phyloP scores from a whole-genome alignment of 768 basidiomycete species.

The Neoboletus brunneissimus region DNA sequence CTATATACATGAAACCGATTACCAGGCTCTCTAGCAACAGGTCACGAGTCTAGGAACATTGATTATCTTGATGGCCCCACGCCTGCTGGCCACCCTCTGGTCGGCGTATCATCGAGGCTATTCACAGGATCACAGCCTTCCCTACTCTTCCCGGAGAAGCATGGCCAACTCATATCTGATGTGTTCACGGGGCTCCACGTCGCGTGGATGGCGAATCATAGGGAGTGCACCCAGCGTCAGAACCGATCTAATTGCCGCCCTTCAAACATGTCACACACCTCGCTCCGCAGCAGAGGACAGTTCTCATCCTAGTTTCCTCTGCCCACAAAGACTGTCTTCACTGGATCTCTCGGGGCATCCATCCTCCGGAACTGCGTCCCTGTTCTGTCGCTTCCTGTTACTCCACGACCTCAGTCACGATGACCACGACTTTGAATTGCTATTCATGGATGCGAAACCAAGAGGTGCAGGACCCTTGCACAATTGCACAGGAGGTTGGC shows the following conservation, averaged over 20 bases:
- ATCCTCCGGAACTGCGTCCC: background rate
- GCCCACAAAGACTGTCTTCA: background rate
- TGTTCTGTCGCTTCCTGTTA: background rate
- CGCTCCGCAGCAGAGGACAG: conserved; percentile 2
- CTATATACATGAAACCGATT: background rate
- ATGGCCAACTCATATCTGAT: background rate
- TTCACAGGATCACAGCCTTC: background rate
- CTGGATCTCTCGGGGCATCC: background rate
- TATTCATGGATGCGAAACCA: conserved; percentile 10
- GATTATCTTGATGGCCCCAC: background rate
- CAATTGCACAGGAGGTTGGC: conserved; percentile 16
- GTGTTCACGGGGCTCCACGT: conserved; percentile 3
- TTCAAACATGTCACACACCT: conserved; percentile 4
- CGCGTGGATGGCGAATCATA: conserved; percentile 2
- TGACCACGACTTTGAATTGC: conserved; percentile 15
- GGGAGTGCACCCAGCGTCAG: background rate
- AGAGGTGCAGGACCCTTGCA: conserved; percentile 12
- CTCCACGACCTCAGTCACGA: background rate
- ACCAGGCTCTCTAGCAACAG: background rate
- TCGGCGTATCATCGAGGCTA: background rate
- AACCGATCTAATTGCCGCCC: background rate
- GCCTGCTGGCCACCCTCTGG: background rate
- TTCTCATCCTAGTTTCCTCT: background rate
- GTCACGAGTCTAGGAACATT: background rate
- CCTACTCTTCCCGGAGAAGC: background rate